Evolutionary conservation across 2,329 filamentous ascomycete genomes (phyloP).

Genomic region (Apiospora kogelbergensis): DNA sequence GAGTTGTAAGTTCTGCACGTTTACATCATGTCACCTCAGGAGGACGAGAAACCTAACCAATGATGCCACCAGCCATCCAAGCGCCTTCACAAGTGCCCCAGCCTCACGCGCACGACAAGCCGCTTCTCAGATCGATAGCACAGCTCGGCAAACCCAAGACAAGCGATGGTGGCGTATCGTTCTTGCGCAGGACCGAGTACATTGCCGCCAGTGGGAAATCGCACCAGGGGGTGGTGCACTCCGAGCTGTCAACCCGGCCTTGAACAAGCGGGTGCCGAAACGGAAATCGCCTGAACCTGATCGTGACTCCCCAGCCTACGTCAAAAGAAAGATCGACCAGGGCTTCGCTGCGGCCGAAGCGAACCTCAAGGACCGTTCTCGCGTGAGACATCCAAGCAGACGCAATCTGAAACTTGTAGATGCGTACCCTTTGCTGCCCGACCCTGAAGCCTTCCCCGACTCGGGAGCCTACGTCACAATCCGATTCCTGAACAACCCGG

Average conservation of each 20-base stretch:
- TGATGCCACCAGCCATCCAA: conserved; percentile 66
- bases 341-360: conserved; percentile 56
- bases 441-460: conserved; percentile 69
- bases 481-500: conserved; percentile 67
- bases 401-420: conserved; percentile 58
- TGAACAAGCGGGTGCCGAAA: conserved; percentile 42
- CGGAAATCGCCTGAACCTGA: conserved; percentile 58
- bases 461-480: conserved; percentile 68
- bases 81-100: conserved; percentile 69
- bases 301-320: conserved; percentile 63
- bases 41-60: conserved; percentile 15
- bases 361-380: conserved; percentile 53
- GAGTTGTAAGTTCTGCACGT: conserved; percentile 62
- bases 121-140: conserved; percentile 79
- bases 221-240: conserved; percentile 53
- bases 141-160: conserved; percentile 82
- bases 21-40: conserved; percentile 17
- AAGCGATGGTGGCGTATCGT: conserved; percentile 78
- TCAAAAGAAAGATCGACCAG: conserved; percentile 66
- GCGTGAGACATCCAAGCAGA: conserved; percentile 59
- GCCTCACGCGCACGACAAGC: conserved; percentile 80
- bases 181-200: conserved; percentile 94
- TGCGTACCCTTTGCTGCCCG: conserved; percentile 61
- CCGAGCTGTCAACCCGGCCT: conserved; percentile 45
- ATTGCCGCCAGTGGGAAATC: conserved; percentile 64